Evolutionary conservation across 768 basidiomycete genomes (phyloP), one percentile per base, ranked within the genome.

Genomic region (Boletus sp.): DNA sequence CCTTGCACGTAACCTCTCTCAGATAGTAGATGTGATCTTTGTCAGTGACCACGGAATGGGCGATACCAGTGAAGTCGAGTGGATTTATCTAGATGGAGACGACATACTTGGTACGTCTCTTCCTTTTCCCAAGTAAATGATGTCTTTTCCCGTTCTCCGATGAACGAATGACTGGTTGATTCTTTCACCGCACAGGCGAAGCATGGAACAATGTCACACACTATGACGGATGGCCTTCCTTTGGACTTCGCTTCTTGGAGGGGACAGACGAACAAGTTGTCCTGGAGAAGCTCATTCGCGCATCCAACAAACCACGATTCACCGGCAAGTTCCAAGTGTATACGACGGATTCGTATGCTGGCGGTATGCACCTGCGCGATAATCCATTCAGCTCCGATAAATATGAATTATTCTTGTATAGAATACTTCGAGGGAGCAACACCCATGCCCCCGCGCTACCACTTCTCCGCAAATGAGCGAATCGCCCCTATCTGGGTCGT

Each of bases 31-130:
- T 68, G 78, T 96, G 33, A 80, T 96, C 24, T 94, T 95, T 63
- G 93, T 97, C 60, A 89, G 87, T 59, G 91, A 92, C 67, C 89
- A 93, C 64, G 92, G 92, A n/a, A 94, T 93, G 90, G 87, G 85
- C 1, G 90, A 92, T 68, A 96, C 92, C n/a, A 85, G 84, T 58
- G 80, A 89, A 59, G 85, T 86, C 0, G 83, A 87, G 48, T 78
- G 82, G 47, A 73, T 95, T 35, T 91, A 87, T 71, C 77, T 97
- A 52, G 92, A 97, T 67, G 88, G 28, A 17, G 61, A 62, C 1
- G 65, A 60, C 29, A 54, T 72, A 7, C 69, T 73, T 11, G 70
- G 71, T 71, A 47, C 15, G 62, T 45, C 42, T 42, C 18, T 48
- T 42, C 3, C 20, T 18, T n/a, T 7, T 28, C 39, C 10, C 28